These are phyloP conservation scores for Diaporthe velutina DNA, from an alignment of 2,329 filamentous ascomycete genomes.

Conservation along the genomic window DNA sequence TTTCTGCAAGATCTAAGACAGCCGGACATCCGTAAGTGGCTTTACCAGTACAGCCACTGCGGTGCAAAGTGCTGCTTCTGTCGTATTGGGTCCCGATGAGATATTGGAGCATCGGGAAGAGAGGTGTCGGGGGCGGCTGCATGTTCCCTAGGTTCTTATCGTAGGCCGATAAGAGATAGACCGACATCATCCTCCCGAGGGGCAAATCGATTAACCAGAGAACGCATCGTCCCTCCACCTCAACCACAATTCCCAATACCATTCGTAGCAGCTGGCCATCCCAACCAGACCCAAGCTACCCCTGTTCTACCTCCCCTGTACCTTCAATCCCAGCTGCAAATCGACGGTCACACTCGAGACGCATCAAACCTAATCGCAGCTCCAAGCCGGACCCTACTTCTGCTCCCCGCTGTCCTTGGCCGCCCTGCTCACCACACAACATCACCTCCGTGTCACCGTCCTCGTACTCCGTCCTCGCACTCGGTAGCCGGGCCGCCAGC, in stretches of 20 bases:
- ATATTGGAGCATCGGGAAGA: neutral
- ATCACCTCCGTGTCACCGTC: conserved; percentile 5
- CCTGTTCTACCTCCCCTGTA: neutral
- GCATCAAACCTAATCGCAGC: conserved; percentile 17
- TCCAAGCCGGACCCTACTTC: conserved; percentile 27
- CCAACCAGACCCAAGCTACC: neutral
- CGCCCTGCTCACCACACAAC: neutral
- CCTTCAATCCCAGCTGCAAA: neutral
- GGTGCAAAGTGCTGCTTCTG: neutral
- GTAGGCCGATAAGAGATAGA: neutral
- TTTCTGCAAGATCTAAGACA: too few species aligned
- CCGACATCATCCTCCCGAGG: conserved; percentile 13
- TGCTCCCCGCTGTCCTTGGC: conserved; percentile 6
- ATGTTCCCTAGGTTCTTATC: neutral
- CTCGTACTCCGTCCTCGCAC: neutral
- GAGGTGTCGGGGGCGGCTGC: too few species aligned
- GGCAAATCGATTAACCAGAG: neutral
- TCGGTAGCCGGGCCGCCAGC: neutral
- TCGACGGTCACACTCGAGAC: neutral
- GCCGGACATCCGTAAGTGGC: conserved; percentile 21
- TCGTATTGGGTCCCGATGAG: neutral
- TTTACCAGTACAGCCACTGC: too few species aligned
- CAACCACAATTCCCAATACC: neutral
- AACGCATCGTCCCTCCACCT: neutral
- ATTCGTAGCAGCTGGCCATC: neutral